phyloP scores from a whole-genome alignment of 345 rosid genomes.

The Firmiana major region DNA sequence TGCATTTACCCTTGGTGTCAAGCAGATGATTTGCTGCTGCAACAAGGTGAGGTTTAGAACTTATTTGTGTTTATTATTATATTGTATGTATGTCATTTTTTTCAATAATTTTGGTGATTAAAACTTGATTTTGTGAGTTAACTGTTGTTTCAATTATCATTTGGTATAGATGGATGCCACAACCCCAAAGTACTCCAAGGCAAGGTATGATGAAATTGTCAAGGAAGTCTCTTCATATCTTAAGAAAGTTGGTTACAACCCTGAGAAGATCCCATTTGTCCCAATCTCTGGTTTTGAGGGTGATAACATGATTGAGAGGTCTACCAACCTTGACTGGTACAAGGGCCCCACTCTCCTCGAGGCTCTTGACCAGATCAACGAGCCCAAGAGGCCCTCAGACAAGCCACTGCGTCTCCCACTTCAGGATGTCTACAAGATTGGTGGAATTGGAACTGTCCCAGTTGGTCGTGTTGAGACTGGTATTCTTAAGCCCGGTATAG shows the following conservation, averaged over 20 bases:
- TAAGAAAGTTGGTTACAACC: conserved; percentile 44
- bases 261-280: conserved; percentile 38
- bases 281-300: conserved; percentile 42
- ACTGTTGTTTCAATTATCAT: neutral
- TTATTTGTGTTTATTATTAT: neutral
- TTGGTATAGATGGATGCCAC: conserved; percentile 37
- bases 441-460: conserved; percentile 60
- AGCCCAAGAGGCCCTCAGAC: conserved; percentile 45
- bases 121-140: neutral
- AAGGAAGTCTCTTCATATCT: conserved; percentile 44
- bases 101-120: neutral
- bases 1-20: conserved; percentile 71
- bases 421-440: conserved; percentile 61
- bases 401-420: conserved; percentile 54
- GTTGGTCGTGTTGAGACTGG: conserved; percentile 57
- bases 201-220: conserved; percentile 40
- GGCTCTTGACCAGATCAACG: conserved; percentile 33
- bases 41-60: conserved; percentile 43
- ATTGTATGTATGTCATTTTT: neutral
- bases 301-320: conserved; percentile 45
- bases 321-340: conserved; percentile 43
- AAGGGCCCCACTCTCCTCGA: conserved; percentile 43
- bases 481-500: conserved; percentile 27
- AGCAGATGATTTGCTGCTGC: conserved; percentile 76
- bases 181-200: conserved; percentile 44